phyloP scores from a whole-genome alignment of 208 protist genomes.

The Crithidia sp. region DNA sequence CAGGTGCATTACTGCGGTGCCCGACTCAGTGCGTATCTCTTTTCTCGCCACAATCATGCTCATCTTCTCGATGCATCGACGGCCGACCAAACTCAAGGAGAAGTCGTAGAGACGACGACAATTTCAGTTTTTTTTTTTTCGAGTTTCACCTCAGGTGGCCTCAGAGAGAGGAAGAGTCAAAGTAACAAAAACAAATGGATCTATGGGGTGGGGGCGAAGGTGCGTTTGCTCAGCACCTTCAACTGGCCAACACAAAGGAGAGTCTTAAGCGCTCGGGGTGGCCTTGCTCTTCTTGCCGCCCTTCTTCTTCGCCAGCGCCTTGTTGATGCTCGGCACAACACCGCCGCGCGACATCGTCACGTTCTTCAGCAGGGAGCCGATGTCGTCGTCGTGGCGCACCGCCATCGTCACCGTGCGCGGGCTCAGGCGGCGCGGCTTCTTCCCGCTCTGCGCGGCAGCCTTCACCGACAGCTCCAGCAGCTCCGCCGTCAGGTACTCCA shows the following conservation, averaged over 20 bases:
- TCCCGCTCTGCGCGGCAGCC: slow-evolving; percentile 66
- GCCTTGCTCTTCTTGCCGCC: slow-evolving; percentile 66
- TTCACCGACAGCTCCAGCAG: slow-evolving; percentile 87
- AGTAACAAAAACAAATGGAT: slow-evolving; percentile 24
- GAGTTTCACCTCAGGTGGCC: not conserved
- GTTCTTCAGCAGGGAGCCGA: slow-evolving; percentile 52
- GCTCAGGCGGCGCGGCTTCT: slow-evolving; percentile 74
- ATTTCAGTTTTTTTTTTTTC: not conserved
- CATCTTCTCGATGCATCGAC: no score
- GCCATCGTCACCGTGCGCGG: slow-evolving; percentile 78
- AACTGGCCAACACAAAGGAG: not conserved
- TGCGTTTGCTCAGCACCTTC: not conserved
- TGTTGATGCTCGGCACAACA: slow-evolving; percentile 85
- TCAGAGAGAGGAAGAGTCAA: not conserved
- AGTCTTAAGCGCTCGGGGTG: slow-evolving; percentile 57
- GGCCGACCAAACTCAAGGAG: no score
- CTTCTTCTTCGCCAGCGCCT: slow-evolving; percentile 83
- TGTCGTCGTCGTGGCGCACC: slow-evolving; percentile 85
- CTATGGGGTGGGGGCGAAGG: slow-evolving; percentile 11
- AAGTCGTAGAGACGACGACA: no score
- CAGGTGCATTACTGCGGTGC: no score
- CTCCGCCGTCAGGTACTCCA: slow-evolving; percentile 97
- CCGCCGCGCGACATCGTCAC: slow-evolving; percentile 83
- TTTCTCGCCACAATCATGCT: no score
- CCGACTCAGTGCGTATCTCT: no score